Percentiles rank a stretch among this genome's conserved stretches.
phyloP scores from a whole-genome alignment of 805 yeast species.

The Ogataea dorogensis region DNA sequence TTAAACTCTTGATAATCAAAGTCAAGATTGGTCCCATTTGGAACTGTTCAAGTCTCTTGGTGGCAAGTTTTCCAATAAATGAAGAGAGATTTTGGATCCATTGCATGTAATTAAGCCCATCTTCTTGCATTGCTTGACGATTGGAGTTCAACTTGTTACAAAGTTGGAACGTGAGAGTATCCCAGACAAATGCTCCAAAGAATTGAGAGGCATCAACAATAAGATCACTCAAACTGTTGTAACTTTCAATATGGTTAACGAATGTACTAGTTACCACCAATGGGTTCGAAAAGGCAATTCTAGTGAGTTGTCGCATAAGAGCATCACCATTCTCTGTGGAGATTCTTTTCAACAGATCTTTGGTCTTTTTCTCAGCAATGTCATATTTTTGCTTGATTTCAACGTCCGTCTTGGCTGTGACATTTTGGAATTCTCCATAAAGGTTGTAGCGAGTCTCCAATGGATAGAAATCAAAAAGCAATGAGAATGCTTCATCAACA shows the following conservation, averaged over 20 bases:
- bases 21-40: slow-evolving; percentile 60
- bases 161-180: slow-evolving; percentile 71
- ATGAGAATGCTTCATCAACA: slow-evolving; percentile 55
- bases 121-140: slow-evolving; percentile 65
- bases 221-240: slow-evolving; percentile 77
- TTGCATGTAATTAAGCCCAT: slow-evolving; percentile 75
- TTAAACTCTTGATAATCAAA: slow-evolving; percentile 62
- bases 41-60: slow-evolving; percentile 49
- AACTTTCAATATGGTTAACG: slow-evolving; percentile 83
- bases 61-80: slow-evolving; percentile 73
- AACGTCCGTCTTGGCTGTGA: slow-evolving; percentile 53
- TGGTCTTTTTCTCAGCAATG: slow-evolving; percentile 75
- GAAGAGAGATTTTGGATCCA: slow-evolving; percentile 85
- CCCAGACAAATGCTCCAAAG: slow-evolving; percentile 81
- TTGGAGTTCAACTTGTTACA: slow-evolving; percentile 67
- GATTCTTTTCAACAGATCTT: slow-evolving; percentile 71
- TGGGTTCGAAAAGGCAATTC: slow-evolving; percentile 74
- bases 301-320: slow-evolving; percentile 72
- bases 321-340: slow-evolving; percentile 74
- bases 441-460: slow-evolving; percentile 67
- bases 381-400: slow-evolving; percentile 57
- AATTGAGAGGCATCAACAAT: slow-evolving; percentile 76
- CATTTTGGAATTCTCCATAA: slow-evolving; percentile 73
- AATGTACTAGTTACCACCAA: slow-evolving; percentile 69
- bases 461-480: slow-evolving; percentile 50